Evolutionary conservation across 2,329 filamentous ascomycete genomes (phyloP), one percentile per base, ranked within the genome.

Genomic region (Monilinia fructicola): DNA sequence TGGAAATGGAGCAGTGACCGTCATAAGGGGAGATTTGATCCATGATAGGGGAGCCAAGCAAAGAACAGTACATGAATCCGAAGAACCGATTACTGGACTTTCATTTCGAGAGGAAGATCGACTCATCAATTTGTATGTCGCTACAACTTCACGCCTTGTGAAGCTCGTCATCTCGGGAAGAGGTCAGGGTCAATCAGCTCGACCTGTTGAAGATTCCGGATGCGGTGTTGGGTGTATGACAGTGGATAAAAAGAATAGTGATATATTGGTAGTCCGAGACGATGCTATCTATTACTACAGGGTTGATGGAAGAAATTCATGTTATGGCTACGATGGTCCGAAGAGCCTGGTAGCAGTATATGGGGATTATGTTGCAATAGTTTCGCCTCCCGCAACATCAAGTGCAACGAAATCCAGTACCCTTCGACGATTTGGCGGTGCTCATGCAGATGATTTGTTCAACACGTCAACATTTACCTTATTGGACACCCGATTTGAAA

Each of bases 151-250:
- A 40, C 87, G 92, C 54, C 92, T 99, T 66, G 81, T 97, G 71
- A 96, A 92, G 67, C 82, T 99, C 56, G 86, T 91, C 3, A 92
- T 98, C 69, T 91, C 92, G 12, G 93, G 93, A 31, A 90, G 90
- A 77, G 93, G 93, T 0, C 93, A 97, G 77, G 92, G 93, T 21
- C 90, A 96, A 72, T 90, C 93, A 5, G 90, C 94, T 4, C 90
- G 93, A 71, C 91, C 92, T 0, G 83, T 98, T 23, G 95, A 98
- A 76, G 93, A 98, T 75, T 84, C 86, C 23, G 95, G 95, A 2
- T 98, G 94, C 75, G 93, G 87, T 14, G 87, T 96, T n/a, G 93
- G 93, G 0, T 99, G 96, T 78, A 97, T 99, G 92, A 91, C 92
- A 0, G 83, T 94, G 16, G 92, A 97, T 77, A 87, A 85, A 68